These are phyloP conservation scores for Meyerozyma guilliermondii DNA, from an alignment of 1,139 yeast genomes.

Conservation along the genomic window DNA sequence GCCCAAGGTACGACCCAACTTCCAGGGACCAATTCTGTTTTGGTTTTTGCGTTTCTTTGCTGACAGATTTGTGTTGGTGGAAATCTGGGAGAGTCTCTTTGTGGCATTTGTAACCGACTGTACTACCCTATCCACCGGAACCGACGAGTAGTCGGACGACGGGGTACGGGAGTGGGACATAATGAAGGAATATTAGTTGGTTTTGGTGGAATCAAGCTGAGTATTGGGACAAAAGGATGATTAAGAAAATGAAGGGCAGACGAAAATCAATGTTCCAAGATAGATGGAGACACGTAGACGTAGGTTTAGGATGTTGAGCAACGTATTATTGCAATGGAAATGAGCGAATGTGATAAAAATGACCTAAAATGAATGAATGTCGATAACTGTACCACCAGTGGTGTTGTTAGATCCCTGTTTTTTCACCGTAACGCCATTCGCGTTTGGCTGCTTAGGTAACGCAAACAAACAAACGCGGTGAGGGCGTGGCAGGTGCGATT, in stretches of 20 bases:
- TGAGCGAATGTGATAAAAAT: background rate
- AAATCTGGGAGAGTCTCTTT: conserved; percentile 58
- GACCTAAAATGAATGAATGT: background rate
- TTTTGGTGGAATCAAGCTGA: no score
- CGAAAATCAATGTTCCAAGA: background rate
- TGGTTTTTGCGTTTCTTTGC: conserved; percentile 54
- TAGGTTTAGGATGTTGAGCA: background rate
- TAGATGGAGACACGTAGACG: background rate
- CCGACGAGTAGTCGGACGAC: conserved; percentile 19
- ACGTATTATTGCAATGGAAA: background rate
- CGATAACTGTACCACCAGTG: background rate
- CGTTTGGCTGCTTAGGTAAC: background rate
- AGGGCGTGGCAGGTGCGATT: background rate
- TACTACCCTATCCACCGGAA: conserved; percentile 42
- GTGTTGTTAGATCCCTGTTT: background rate
- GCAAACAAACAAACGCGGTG: conserved; percentile 4
- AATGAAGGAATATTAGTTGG: conserved; percentile 5
- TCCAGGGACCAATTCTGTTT: conserved; percentile 94
- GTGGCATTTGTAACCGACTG: conserved; percentile 59
- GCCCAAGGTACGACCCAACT: conserved; percentile 88
- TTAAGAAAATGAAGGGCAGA: background rate
- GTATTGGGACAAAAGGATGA: background rate
- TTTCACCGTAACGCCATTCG: background rate
- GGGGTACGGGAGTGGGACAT: conserved; percentile 7
- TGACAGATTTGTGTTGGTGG: conserved; percentile 47